Conservation (phyloP, 2,329 filamentous ascomycete genomes). For the Septoria linicola region DNA sequence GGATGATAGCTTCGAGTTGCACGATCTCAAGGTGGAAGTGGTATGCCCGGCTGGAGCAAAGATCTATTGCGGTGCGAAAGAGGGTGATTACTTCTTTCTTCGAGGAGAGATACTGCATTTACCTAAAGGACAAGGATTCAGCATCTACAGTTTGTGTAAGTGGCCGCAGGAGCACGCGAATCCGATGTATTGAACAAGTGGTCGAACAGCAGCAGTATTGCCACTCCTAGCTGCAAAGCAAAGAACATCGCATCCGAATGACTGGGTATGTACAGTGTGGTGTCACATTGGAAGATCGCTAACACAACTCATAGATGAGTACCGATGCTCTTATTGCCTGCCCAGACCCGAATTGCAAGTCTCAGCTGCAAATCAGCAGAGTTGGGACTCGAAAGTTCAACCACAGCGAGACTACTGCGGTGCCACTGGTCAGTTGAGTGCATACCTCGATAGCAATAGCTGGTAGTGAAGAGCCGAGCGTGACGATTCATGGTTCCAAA, state of each 20-base stretch:
- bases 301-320: constrained; percentile 14
- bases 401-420: constrained; percentile 26
- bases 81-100: constrained; percentile 26
- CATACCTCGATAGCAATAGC: not conserved
- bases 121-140: constrained; percentile 25
- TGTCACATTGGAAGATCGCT: no score
- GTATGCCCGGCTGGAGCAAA: constrained; percentile 22
- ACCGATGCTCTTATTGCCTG: constrained; percentile 27
- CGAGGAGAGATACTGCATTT: constrained; percentile 29
- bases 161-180: not conserved
- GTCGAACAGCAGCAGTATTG: constrained; percentile 26
- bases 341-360: constrained; percentile 25
- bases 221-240: constrained; percentile 29
- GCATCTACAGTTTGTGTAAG: constrained; percentile 29
- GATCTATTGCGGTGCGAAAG: constrained; percentile 27
- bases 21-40: constrained; percentile 26
- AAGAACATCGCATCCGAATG: constrained; percentile 21
- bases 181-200: not conserved
- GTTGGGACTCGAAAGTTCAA: constrained; percentile 19
- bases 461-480: no score
- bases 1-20: constrained; percentile 22
- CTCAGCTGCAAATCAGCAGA: constrained; percentile 22
- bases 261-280: constrained; percentile 22
- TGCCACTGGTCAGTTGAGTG: constrained; percentile 11
- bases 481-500: no score